A percentile compares a stretch with the other conserved stretches of the same genome.
Conservation (phyloP, 2,329 filamentous ascomycete genomes). For the Exutisphaerella laricina region DNA sequence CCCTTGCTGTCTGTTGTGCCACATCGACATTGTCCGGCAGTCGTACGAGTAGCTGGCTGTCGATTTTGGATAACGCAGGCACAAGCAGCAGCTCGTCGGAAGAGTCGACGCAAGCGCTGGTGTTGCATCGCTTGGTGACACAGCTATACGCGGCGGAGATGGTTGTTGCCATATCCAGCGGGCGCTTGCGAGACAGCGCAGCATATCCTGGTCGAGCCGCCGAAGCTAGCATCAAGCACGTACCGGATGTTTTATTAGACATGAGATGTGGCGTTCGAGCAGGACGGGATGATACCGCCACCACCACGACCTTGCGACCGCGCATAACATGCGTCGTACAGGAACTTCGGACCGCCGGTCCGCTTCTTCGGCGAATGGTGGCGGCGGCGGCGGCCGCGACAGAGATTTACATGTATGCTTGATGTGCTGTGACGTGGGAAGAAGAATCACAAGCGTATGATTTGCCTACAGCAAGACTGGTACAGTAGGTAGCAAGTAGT, state of each 20-base stretch:
- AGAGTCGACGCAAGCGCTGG: too few relatives aligned
- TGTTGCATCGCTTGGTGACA: slow-evolving; percentile 5
- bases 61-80: not conserved
- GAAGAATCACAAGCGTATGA: too few relatives aligned
- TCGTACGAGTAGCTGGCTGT: not conserved
- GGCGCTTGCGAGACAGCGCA: not conserved
- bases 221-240: not conserved
- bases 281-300: not conserved
- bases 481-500: too few relatives aligned
- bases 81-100: not conserved
- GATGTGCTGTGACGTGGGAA: not conserved
- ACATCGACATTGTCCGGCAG: not conserved
- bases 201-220: not conserved
- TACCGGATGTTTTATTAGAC: not conserved
- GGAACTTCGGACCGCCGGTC: slow-evolving; percentile 1
- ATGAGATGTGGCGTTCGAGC: not conserved
- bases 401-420: not conserved
- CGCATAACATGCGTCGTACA: not conserved
- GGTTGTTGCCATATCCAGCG: slow-evolving; percentile 2
- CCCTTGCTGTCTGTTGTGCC: too few relatives aligned
- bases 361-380: not conserved
- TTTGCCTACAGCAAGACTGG: too few relatives aligned
- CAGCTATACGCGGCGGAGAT: not conserved
- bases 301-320: not conserved
- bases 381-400: not conserved